Evolutionary conservation across 768 basidiomycete species (phyloP).

Genomic region (Scleroderma citrinum): DNA sequence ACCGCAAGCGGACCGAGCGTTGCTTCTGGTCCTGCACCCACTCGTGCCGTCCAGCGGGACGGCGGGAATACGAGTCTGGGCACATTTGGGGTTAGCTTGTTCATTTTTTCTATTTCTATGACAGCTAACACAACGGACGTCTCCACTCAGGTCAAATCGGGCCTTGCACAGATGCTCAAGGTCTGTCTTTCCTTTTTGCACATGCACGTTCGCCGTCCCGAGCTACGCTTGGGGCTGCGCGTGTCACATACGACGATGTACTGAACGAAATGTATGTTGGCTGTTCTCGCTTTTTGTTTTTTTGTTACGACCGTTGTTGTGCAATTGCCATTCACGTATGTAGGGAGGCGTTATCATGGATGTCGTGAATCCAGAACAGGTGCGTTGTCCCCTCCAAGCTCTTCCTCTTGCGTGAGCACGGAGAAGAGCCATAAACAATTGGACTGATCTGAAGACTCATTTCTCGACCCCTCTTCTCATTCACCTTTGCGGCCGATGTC

Average conservation of each 20-base stretch:
- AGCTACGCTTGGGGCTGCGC: background rate
- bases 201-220: background rate
- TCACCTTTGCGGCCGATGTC: constrained; percentile 2
- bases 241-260: background rate
- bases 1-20: background rate
- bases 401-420: background rate
- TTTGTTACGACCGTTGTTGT: constrained; percentile 1
- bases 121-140: background rate
- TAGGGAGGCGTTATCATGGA: constrained; percentile 95
- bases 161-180: constrained; percentile 96
- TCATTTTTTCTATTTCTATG: background rate
- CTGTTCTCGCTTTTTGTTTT: constrained; percentile 4
- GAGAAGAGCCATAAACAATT: background rate
- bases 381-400: constrained; percentile 11
- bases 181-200: constrained; percentile 30
- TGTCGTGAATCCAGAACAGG: constrained; percentile 76
- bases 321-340: background rate
- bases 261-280: background rate
- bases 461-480: constrained; percentile 15
- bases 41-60: constrained; percentile 46
- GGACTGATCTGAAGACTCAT: background rate
- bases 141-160: constrained; percentile 72
- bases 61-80: constrained; percentile 56
- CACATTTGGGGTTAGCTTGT: constrained; percentile 58
- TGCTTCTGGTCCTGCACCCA: constrained; percentile 35